Conservation (phyloP, 1,139 yeast genomes). For the Sugiyamaella paludigena region DNA sequence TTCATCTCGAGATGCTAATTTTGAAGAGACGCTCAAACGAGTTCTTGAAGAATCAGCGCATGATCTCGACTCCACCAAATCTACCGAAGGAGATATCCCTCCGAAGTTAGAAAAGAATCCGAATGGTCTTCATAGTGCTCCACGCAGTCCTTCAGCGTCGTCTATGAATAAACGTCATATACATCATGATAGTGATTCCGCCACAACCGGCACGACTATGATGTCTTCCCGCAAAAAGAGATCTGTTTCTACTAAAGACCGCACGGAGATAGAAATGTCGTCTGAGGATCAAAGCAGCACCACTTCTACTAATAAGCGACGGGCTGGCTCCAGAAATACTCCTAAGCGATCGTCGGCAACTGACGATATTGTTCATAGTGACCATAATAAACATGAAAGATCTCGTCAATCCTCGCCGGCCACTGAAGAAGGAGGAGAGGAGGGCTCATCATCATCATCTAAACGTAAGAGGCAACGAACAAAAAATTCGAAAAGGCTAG, state of each 20-base stretch:
- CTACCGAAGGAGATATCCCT: background rate
- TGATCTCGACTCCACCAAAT: constrained; percentile 32
- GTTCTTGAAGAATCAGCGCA: constrained; percentile 71
- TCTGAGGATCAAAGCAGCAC: constrained; percentile 11
- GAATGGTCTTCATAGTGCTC: constrained; percentile 9
- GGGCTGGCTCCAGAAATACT: background rate
- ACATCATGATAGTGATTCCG: constrained; percentile 10
- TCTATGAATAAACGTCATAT: constrained; percentile 22
- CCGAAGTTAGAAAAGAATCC: constrained; percentile 10
- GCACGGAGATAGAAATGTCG: background rate
- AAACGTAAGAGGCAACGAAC: constrained; percentile 5
- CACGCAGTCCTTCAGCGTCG: constrained; percentile 20
- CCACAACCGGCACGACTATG: background rate
- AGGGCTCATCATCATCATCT: background rate
- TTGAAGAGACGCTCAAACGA: constrained; percentile 64
- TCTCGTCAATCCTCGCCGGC: constrained; percentile 9
- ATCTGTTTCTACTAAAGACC: background rate
- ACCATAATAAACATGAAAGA: background rate
- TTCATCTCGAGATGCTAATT: constrained; percentile 51
- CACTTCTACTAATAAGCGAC: constrained; percentile 1
- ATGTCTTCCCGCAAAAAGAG: background rate
- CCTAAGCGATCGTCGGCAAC: background rate
- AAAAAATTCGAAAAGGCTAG: background rate
- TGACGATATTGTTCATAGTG: too few relatives aligned
- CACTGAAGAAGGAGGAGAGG: background rate